phyloP scores from a whole-genome alignment of 2,329 filamentous ascomycete genomes.

The Aphanoascus verrucosus region DNA sequence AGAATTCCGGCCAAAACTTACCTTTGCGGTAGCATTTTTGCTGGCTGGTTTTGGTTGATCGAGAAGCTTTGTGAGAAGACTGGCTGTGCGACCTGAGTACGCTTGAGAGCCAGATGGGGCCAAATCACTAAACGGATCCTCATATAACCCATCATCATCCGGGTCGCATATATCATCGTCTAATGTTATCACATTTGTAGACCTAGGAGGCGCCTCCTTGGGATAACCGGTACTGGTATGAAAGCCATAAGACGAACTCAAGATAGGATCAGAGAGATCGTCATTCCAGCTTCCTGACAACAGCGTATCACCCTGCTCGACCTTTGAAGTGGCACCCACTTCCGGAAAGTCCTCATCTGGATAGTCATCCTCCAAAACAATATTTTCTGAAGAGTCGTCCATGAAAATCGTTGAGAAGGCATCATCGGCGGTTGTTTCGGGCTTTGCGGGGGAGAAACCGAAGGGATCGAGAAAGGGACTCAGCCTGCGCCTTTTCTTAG shows the following conservation, averaged over 20 bases:
- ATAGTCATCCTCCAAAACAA: no score
- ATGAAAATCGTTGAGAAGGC: slow-evolving; percentile 2
- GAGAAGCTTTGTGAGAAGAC: slow-evolving; percentile 29
- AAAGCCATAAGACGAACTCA: slow-evolving; percentile 34
- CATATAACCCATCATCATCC: slow-evolving; percentile 12
- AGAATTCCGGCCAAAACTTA: slow-evolving; percentile 1
- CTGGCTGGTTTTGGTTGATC: slow-evolving; percentile 10
- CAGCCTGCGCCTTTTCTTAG: slow-evolving; percentile 24
- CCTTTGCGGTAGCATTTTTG: slow-evolving; percentile 10
- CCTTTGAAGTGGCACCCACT: background rate
- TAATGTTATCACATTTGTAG: slow-evolving; percentile 27
- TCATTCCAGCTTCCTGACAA: slow-evolving; percentile 9
- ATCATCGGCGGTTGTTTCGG: background rate
- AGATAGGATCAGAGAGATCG: slow-evolving; percentile 32
- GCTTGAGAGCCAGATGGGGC: slow-evolving; percentile 16
- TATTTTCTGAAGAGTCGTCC: background rate
- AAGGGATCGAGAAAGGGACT: slow-evolving; percentile 18
- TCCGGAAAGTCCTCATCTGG: background rate
- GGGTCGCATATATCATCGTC: slow-evolving; percentile 26
- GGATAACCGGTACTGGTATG: slow-evolving; percentile 16
- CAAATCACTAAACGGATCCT: slow-evolving; percentile 19
- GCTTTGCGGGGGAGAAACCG: slow-evolving; percentile 4
- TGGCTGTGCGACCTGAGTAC: slow-evolving; percentile 34
- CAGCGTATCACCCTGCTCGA: background rate
- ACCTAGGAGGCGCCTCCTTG: slow-evolving; percentile 12